These are phyloP conservation scores for Camellia lanceoleosa DNA, from an alignment of 148 eudicot species.

Conservation along the genomic window DNA sequence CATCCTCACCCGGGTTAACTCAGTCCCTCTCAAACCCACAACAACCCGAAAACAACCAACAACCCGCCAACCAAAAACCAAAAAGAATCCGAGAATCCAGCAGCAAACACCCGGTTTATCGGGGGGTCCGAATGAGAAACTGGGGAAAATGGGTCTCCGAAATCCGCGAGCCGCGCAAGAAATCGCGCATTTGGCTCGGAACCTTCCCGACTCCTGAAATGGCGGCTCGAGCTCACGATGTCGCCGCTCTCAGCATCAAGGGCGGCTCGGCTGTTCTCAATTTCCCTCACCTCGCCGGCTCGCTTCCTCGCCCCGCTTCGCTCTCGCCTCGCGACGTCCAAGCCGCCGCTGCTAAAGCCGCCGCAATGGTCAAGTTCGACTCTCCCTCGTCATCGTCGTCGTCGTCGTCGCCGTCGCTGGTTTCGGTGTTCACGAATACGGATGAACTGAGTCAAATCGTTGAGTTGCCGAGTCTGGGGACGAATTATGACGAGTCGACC, in stretches of 20 bases:
- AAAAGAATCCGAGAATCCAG: constrained; percentile 24
- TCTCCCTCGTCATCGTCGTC: neutral
- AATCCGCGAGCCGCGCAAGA: constrained; percentile 74
- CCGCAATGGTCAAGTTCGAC: constrained; percentile 52
- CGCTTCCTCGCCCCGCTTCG: constrained; percentile 59
- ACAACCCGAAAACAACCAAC: neutral
- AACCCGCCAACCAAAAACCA: neutral
- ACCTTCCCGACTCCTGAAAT: constrained; percentile 81
- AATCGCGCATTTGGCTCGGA: constrained; percentile 90
- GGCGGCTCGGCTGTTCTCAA: constrained; percentile 67
- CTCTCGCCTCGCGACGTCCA: constrained; percentile 59
- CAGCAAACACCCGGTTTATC: constrained; percentile 58
- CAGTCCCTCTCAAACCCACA: constrained; percentile 3
- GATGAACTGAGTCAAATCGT: constrained; percentile 61
- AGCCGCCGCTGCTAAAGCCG: constrained; percentile 73
- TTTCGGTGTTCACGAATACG: constrained; percentile 15
- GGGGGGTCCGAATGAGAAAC: constrained; percentile 75
- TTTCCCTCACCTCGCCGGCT: constrained; percentile 62
- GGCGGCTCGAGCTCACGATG: constrained; percentile 95
- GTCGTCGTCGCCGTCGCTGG: too few species aligned
- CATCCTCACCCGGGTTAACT: neutral
- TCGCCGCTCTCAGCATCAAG: constrained; percentile 72
- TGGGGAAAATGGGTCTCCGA: constrained; percentile 99
- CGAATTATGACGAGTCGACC: constrained; percentile 38
- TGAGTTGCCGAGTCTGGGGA: constrained; percentile 58